Base-by-base conservation (phyloP, 2,329 filamentous ascomycete species). In the Nothophoma quercina region DNA sequence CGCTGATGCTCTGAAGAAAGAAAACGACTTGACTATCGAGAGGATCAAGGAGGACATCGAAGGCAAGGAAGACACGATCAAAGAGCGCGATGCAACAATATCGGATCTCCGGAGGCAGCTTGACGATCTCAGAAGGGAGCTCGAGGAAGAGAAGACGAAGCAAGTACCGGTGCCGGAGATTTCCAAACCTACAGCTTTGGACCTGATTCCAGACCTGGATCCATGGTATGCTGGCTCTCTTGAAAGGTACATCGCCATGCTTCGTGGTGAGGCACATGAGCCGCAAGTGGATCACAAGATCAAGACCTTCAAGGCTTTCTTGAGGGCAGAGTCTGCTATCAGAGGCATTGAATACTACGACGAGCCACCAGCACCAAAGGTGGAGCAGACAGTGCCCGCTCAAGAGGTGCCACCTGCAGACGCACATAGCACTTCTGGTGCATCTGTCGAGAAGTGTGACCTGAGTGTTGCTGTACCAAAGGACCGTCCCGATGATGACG, bases 211-310 rank as follows among this genome's bases (percentile, higher is more conserved):
- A 19, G 82, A 83, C 58, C 72, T 85, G n/a, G 80, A 83, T 54
- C 78, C 81, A 2, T 84, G 83, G 80, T 84, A 79, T 58, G 80
- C 78, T 58, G 80, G 81, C 2, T 85, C 83, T 21, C 65, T 85
- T 39, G 78, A 81, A 41, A 75, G 82, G 33, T 85, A 80, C 60
- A 78, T 83, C 23, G 72, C 75, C 4, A 85, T 85, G 81, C 71
- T 85, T 19, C 77, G 78, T 40, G 77, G 78, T 44, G 83, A 85
- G 62, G 76, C 79, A 23, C 52, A 41, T 9, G 67, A 68, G 71
- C 74, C 49, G 71, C 77, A 38, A 65, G 79, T 84, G 35, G 75
- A 80, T 46, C 79, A 82, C 36, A 82, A 83, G 54, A 79, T 79
- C 58, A 79, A 80, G 49, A 75, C 81, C 0, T 85, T 85, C 58